phyloP scores from a whole-genome alignment of 352 stramenopile species.

The Globisporangium heterothallicum region DNA sequence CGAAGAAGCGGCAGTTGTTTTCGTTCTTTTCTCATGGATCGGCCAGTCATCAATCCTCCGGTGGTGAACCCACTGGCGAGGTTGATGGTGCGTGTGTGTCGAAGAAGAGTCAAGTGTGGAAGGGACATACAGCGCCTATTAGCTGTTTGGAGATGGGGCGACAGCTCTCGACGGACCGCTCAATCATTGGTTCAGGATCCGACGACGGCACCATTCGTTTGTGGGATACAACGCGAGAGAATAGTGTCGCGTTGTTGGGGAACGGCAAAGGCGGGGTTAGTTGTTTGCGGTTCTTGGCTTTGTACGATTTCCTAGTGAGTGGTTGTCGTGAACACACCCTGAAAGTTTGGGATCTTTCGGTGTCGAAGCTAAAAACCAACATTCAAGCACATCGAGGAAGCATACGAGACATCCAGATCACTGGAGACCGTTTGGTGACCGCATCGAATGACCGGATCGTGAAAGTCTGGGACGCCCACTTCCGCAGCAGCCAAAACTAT shows the following conservation, averaged over 20 bases:
- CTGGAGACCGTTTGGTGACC: conserved; percentile 64
- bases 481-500: conserved; percentile 41
- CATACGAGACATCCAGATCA: conserved; percentile 66
- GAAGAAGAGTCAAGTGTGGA: conserved; percentile 55
- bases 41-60: conserved; percentile 5
- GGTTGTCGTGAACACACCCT: conserved; percentile 46
- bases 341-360: conserved; percentile 68
- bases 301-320: conserved; percentile 56
- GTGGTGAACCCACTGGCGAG: conserved; percentile 21
- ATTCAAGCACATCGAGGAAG: conserved; percentile 47
- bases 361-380: conserved; percentile 46
- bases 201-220: conserved; percentile 65
- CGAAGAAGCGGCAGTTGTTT: conserved; percentile 55
- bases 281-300: conserved; percentile 56
- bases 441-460: conserved; percentile 67
- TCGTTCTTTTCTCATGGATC: conserved; percentile 47
- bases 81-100: conserved; percentile 55
- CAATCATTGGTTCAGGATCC: conserved; percentile 60
- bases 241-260: conserved; percentile 41
- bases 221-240: conserved; percentile 68
- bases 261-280: conserved; percentile 39
- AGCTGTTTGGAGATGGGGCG: conserved; percentile 68
- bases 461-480: conserved; percentile 77
- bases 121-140: conserved; percentile 54
- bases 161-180: conserved; percentile 52